These are phyloP conservation scores for Quercus glauca DNA, from an alignment of 306 rosid species.

Conservation along the genomic window DNA sequence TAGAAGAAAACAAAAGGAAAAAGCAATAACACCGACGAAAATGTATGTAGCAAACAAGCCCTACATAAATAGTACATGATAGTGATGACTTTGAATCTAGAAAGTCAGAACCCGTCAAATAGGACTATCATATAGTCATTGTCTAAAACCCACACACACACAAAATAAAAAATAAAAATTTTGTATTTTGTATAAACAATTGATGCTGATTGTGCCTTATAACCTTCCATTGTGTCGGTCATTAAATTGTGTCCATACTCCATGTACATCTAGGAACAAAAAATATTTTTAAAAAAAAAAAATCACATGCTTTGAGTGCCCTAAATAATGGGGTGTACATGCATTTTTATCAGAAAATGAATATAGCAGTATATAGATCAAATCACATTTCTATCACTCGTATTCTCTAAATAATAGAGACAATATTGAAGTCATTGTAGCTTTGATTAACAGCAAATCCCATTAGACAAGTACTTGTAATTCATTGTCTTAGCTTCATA, in stretches of 20 bases:
- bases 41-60: not conserved
- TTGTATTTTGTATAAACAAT: too few relatives aligned
- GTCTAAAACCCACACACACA: not conserved
- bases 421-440: not conserved
- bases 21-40: too few relatives aligned
- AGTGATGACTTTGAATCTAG: not conserved
- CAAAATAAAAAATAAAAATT: not conserved
- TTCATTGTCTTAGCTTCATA: not conserved
- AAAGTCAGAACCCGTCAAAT: not conserved
- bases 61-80: not conserved
- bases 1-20: too few relatives aligned
- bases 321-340: constrained; percentile 6
- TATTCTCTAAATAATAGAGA: too few relatives aligned
- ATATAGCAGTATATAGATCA: not conserved
- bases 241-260: constrained; percentile 21
- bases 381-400: not conserved
- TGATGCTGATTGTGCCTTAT: not conserved
- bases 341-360: not conserved
- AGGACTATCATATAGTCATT: not conserved
- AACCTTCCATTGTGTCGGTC: constrained; percentile 30
- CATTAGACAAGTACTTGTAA: not conserved
- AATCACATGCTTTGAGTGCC: constrained; percentile 43
- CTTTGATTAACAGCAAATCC: constrained; percentile 13
- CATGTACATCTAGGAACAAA: not conserved
- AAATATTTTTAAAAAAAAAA: not conserved